These are phyloP conservation scores for Phascolomyces articulosus DNA, from an alignment of 371 early-diverging fungal species.

Conservation along the genomic window DNA sequence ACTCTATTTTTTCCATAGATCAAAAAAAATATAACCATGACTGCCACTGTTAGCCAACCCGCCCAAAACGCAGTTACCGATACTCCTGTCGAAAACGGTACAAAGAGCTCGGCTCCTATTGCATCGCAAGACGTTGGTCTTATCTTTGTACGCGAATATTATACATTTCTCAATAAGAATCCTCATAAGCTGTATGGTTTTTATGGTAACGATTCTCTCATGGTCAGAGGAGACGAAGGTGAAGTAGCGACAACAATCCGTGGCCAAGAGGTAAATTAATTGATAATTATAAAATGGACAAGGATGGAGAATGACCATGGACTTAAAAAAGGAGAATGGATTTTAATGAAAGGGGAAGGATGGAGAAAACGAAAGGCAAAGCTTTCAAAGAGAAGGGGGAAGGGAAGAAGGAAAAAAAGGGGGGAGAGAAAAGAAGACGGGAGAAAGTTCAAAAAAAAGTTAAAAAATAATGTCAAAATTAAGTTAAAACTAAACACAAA, in stretches of 20 bases:
- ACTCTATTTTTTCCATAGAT: no score
- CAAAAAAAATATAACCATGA: constrained; percentile 15
- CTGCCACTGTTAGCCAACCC: constrained; percentile 29
- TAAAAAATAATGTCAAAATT: not conserved
- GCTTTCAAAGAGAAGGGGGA: not conserved
- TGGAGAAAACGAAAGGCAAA: not conserved
- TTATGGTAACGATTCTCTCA: constrained; percentile 81
- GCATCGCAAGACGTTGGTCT: constrained; percentile 81
- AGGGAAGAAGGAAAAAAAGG: not conserved
- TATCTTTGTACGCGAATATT: constrained; percentile 96
- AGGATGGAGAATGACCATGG: no score
- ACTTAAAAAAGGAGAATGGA: no score
- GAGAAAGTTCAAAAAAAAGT: not conserved
- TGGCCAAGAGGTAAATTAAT: constrained; percentile 38
- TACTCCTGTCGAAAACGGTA: constrained; percentile 17
- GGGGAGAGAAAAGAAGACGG: not conserved
- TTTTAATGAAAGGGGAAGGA: no score
- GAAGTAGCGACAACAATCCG: constrained; percentile 39
- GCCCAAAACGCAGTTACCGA: constrained; percentile 12
- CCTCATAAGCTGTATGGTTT: constrained; percentile 86
- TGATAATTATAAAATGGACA: not conserved
- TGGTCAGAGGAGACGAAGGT: constrained; percentile 88
- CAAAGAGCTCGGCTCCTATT: constrained; percentile 10
- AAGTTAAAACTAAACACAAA: not conserved
- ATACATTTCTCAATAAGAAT: constrained; percentile 89